Conservation (phyloP, 2,329 filamentous ascomycete species). For the Torrubiella hemipterigena region DNA sequence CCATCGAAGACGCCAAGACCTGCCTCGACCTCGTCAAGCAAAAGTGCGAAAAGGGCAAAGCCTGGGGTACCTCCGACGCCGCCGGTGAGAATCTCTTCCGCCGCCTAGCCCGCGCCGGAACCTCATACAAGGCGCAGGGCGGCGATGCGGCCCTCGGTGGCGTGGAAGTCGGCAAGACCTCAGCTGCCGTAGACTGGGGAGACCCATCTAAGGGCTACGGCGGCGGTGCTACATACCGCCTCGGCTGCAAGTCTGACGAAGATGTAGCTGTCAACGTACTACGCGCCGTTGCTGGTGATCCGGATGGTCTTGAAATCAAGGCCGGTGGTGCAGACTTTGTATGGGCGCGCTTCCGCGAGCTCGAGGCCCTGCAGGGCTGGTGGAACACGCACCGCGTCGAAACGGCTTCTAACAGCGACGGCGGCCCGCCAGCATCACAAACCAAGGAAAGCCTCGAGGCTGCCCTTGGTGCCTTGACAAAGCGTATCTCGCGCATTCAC, state of each 20-base stretch:
- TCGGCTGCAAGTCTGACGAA: conserved; percentile 47
- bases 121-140: conserved; percentile 48
- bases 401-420: conserved; percentile 17
- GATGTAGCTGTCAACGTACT: conserved; percentile 43
- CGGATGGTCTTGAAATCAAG: conserved; percentile 42
- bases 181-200: conserved; percentile 82
- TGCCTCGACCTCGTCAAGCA: conserved; percentile 88
- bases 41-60: conserved; percentile 86
- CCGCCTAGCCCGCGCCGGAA: conserved; percentile 55
- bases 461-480: conserved; percentile 31
- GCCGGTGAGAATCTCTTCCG: conserved; percentile 84
- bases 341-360: conserved; percentile 53
- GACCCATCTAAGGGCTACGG: conserved; percentile 53
- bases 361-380: conserved; percentile 55
- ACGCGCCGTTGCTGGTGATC: conserved; percentile 47
- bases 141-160: conserved; percentile 45
- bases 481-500: conserved; percentile 43
- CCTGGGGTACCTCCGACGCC: conserved; percentile 71
- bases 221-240: conserved; percentile 40
- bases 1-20: conserved; percentile 81
- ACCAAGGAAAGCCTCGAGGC: conserved; percentile 23
- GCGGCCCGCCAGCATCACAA: conserved; percentile 18
- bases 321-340: conserved; percentile 54
- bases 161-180: conserved; percentile 45
- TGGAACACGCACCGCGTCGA: conserved; percentile 47